A percentile compares a stretch with the other conserved stretches of the same genome.
phyloP scores from a whole-genome alignment of 2,329 filamentous ascomycete genomes.

The Geosmithia morbida region DNA sequence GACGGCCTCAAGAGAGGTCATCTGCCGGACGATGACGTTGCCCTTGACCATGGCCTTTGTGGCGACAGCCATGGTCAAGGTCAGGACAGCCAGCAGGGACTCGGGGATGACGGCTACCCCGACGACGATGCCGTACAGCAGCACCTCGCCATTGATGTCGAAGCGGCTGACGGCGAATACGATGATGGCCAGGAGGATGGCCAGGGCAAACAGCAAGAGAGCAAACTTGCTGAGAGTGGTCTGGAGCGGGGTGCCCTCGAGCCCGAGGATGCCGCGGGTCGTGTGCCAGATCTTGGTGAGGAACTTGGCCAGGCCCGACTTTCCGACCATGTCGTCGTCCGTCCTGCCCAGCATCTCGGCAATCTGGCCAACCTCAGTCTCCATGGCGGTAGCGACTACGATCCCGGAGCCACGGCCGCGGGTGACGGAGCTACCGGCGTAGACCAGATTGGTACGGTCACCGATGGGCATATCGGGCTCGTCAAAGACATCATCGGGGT shows the following conservation, averaged over 20 bases:
- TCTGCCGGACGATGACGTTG: constrained; percentile 51
- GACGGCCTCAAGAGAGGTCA: constrained; percentile 51
- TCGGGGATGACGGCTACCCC: constrained; percentile 51
- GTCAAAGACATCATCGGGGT: constrained; percentile 38
- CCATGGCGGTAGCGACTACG: constrained; percentile 57
- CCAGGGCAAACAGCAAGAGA: constrained; percentile 63
- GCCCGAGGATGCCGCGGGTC: constrained; percentile 41
- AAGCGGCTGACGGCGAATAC: constrained; percentile 46
- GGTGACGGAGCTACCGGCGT: constrained; percentile 58
- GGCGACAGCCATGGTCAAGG: constrained; percentile 55
- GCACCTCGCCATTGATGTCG: constrained; percentile 36
- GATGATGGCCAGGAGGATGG: constrained; percentile 43
- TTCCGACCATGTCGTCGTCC: constrained; percentile 25
- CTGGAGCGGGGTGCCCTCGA: constrained; percentile 71
- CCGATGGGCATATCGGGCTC: constrained; percentile 44
- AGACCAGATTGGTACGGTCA: constrained; percentile 57
- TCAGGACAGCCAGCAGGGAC: constrained; percentile 54
- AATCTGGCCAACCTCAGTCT: constrained; percentile 63
- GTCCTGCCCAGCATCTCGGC: constrained; percentile 51
- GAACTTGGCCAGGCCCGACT: constrained; percentile 26
- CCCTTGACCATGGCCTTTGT: constrained; percentile 50
- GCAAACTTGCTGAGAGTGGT: constrained; percentile 77
- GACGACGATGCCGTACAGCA: constrained; percentile 47
- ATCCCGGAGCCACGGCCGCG: constrained; percentile 56
- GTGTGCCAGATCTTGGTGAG: constrained; percentile 27